phyloP scores from a whole-genome alignment of 2,329 filamentous ascomycete species.

The Sclerotinia trifoliorum region DNA sequence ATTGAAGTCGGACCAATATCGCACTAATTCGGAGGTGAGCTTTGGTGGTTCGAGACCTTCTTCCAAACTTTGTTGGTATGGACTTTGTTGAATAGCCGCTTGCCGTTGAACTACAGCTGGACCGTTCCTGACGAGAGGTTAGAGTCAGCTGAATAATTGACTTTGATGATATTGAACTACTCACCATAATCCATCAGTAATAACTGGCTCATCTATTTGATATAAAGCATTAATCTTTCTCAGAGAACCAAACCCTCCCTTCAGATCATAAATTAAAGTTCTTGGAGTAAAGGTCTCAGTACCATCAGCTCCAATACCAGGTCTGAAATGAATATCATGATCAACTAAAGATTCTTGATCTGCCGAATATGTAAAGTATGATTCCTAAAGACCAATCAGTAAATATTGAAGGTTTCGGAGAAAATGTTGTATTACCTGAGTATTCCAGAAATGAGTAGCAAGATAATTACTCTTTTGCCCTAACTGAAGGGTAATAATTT shows the following conservation, averaged over 20 bases:
- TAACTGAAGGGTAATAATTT: conserved; percentile 91
- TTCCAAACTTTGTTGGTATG: conserved; percentile 80
- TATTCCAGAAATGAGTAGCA: conserved; percentile 96
- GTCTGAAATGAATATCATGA: conserved; percentile 85
- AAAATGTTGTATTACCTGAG: conserved; percentile 58
- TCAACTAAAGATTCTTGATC: conserved; percentile 67
- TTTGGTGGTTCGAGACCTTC: conserved; percentile 61
- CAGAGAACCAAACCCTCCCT: conserved; percentile 87
- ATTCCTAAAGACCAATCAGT: conserved; percentile 63
- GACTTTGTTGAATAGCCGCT: conserved; percentile 63
- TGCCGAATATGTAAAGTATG: conserved; percentile 86
- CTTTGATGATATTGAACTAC: conserved; percentile 15
- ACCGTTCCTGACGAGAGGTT: conserved; percentile 54
- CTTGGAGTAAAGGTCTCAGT: conserved; percentile 89
- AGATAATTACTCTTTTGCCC: conserved; percentile 91
- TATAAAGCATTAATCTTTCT: conserved; percentile 88
- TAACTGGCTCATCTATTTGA: conserved; percentile 40
- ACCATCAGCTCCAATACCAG: conserved; percentile 78
- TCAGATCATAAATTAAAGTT: conserved; percentile 91
- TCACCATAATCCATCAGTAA: conserved; percentile 43
- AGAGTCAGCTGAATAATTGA: conserved; percentile 8
- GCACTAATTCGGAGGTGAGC: conserved; percentile 69
- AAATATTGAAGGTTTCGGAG: too few relatives aligned
- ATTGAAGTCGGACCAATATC: conserved; percentile 97
- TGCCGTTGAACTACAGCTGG: conserved; percentile 67